These are phyloP conservation scores for Nicotiana benthamiana DNA, from an alignment of 257 asterid genomes.

Conservation along the genomic window DNA sequence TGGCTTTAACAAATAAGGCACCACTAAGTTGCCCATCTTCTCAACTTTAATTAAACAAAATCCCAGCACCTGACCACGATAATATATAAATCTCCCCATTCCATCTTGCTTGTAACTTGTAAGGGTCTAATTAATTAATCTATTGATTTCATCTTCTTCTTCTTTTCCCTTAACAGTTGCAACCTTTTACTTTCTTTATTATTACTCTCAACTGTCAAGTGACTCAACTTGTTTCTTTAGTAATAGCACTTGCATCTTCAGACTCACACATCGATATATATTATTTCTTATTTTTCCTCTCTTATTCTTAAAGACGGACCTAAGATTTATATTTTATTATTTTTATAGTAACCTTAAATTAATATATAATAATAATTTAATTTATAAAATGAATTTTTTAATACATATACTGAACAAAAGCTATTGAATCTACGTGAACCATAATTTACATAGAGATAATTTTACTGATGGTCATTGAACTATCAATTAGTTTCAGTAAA, in stretches of 20 bases:
- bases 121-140: not conserved
- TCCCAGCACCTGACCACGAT: conserved; percentile 1
- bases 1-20: not conserved
- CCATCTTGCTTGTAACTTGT: not conserved
- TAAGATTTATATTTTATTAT: too few species aligned
- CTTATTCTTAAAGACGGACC: too few species aligned
- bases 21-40: not conserved
- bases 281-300: not conserved
- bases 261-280: not conserved
- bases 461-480: too few species aligned
- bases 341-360: too few species aligned
- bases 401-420: too few species aligned
- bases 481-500: too few species aligned
- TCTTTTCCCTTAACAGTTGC: not conserved
- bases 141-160: not conserved
- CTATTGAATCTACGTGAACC: too few species aligned
- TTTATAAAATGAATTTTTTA: too few species aligned
- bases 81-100: not conserved
- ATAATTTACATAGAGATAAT: too few species aligned
- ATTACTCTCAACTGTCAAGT: conserved; percentile 8
- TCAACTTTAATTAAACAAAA: not conserved
- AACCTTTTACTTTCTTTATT: conserved; percentile 1
- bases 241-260: conserved; percentile 6
- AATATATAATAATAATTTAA: too few species aligned
- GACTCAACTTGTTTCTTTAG: conserved; percentile 17